phyloP scores from a whole-genome alignment of 2,329 filamentous ascomycete species.

The Venturia asperata region DNA sequence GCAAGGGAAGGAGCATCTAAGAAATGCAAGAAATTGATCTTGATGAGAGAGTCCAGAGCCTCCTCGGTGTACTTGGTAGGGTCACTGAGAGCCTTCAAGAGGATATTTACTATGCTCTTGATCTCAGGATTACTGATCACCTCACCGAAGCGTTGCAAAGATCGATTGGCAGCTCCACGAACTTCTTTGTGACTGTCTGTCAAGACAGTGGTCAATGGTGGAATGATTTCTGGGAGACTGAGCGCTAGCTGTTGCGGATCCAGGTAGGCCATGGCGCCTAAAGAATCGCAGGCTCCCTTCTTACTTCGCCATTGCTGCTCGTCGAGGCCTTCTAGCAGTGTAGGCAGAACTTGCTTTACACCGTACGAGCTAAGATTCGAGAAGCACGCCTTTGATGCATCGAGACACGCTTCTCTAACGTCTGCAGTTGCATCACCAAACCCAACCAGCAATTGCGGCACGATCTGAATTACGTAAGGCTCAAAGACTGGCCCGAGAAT shows the following conservation, averaged over 20 bases:
- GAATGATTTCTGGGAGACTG: slow-evolving; percentile 93
- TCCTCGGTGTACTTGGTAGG: slow-evolving; percentile 96
- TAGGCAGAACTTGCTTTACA: slow-evolving; percentile 90
- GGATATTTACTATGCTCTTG: slow-evolving; percentile 80
- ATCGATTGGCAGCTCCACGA: slow-evolving; percentile 82
- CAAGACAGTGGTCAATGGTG: slow-evolving; percentile 83
- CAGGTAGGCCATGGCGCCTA: slow-evolving; percentile 97
- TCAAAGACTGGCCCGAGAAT: slow-evolving; percentile 87
- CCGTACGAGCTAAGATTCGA: slow-evolving; percentile 88
- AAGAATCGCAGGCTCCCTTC: slow-evolving; percentile 91
- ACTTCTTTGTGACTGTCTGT: slow-evolving; percentile 99
- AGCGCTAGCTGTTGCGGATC: slow-evolving; percentile 89
- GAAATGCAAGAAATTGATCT: slow-evolving; percentile 97
- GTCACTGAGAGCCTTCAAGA: slow-evolving; percentile 94
- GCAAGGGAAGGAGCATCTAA: slow-evolving; percentile 95
- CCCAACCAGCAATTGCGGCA: slow-evolving; percentile 78
- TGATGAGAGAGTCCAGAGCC: slow-evolving; percentile 87
- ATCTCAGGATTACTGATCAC: slow-evolving; percentile 98
- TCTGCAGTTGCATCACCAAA: slow-evolving; percentile 86
- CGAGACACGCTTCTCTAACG: slow-evolving; percentile 86
- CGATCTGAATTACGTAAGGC: slow-evolving; percentile 91
- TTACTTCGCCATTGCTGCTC: slow-evolving; percentile 98
- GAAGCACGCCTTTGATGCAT: slow-evolving; percentile 91
- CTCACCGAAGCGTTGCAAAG: slow-evolving; percentile 94
- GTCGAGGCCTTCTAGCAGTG: slow-evolving; percentile 82